These are phyloP conservation scores for Metarhizium robertsii DNA, from an alignment of 2,329 filamentous ascomycete species.

Conservation along the genomic window DNA sequence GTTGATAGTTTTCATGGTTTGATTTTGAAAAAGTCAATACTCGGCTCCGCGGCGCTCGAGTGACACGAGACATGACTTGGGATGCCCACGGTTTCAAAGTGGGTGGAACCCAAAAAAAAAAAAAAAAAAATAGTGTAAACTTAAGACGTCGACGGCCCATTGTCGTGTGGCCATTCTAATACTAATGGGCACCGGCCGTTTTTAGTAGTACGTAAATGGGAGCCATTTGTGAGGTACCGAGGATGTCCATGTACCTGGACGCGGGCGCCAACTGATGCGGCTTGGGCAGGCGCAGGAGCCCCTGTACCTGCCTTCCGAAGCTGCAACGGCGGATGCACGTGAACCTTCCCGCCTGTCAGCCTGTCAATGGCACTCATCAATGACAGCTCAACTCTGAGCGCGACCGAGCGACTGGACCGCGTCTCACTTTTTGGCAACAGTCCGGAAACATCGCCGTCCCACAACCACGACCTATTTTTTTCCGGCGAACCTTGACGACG, in stretches of 20 bases:
- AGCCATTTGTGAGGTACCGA: too few species aligned
- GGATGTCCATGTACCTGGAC: too few species aligned
- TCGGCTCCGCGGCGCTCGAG: too few species aligned
- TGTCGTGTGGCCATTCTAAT: too few species aligned
- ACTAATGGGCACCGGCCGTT: too few species aligned
- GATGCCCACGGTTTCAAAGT: not conserved
- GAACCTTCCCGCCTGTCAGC: not conserved
- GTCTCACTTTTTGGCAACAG: not conserved
- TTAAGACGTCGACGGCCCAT: too few species aligned
- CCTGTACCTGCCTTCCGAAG: not conserved
- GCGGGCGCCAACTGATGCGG: too few species aligned
- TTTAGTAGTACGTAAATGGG: too few species aligned
- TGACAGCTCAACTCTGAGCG: not conserved
- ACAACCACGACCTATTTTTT: constrained; percentile 1
- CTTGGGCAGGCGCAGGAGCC: not conserved
- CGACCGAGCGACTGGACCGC: not conserved
- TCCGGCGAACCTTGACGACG: constrained; percentile 1
- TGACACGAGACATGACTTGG: not conserved
- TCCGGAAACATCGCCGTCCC: not conserved
- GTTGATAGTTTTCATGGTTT: too few species aligned
- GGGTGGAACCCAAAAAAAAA: not conserved
- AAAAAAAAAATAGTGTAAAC: not conserved
- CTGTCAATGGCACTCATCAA: not conserved
- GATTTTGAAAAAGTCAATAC: too few species aligned
- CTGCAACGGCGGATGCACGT: not conserved